Conservation (phyloP, 805 yeast genomes). For the Candida suzukii region DNA sequence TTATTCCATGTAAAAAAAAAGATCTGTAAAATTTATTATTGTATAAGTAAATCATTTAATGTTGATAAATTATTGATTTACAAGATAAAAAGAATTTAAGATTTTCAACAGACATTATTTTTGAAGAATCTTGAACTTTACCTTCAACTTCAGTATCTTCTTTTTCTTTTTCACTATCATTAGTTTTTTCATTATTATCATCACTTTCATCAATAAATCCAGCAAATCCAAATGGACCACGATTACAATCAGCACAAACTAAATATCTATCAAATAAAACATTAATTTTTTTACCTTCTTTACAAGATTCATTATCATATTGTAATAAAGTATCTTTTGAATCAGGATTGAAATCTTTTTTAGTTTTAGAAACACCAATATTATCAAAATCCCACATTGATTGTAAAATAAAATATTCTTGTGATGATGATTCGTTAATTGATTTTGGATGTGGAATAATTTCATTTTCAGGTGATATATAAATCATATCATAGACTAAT, state of each 20-base stretch:
- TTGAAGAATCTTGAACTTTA: no score
- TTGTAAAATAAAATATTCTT: neutral
- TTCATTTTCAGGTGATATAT: neutral
- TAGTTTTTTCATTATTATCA: no score
- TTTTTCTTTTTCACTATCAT: conserved; percentile 5
- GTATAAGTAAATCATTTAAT: conserved; percentile 5
- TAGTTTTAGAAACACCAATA: conserved; percentile 58
- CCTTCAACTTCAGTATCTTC: conserved; percentile 10
- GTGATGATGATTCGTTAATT: neutral
- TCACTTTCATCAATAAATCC: no score
- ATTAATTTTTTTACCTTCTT: conserved; percentile 11
- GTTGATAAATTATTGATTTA: conserved; percentile 5
- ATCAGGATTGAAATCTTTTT: conserved; percentile 9
- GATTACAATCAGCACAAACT: conserved; percentile 71
- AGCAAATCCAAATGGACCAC: conserved; percentile 72
- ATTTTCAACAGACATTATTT: conserved; percentile 3
- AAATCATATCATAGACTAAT: neutral
- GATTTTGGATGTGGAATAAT: neutral
- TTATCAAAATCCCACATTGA: conserved; percentile 73
- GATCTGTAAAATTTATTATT: neutral
- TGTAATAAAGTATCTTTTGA: neutral
- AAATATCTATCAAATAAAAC: conserved; percentile 43
- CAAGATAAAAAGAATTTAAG: conserved; percentile 10
- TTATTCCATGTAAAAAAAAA: no score
- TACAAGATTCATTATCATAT: conserved; percentile 8